These are phyloP conservation scores for Collybiopsis confluens DNA, from an alignment of 768 basidiomycete species.

Conservation along the genomic window DNA sequence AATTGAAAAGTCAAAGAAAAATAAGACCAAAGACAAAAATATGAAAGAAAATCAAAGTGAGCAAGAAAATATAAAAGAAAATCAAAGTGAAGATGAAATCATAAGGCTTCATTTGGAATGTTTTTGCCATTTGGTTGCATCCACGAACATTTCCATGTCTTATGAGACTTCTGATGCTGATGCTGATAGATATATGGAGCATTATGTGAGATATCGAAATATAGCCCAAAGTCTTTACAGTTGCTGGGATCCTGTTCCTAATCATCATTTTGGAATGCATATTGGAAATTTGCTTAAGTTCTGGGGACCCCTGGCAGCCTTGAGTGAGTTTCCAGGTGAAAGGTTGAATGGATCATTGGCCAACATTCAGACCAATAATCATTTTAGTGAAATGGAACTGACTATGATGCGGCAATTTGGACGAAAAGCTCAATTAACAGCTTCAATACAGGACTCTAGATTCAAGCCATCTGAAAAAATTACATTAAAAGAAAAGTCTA, in stretches of 20 bases:
- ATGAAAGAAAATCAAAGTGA: too few species aligned
- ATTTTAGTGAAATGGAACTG: conserved; percentile 14
- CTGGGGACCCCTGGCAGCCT: conserved; percentile 15
- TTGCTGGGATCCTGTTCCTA: conserved; percentile 8
- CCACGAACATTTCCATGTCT: conserved; percentile 13
- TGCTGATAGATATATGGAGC: conserved; percentile 10
- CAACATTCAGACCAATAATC: conserved; percentile 13
- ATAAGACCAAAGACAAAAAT: too few species aligned
- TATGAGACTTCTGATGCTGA: conserved; percentile 13
- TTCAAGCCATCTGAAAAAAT: background rate
- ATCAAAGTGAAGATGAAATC: too few species aligned
- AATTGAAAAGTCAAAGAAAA: conserved; percentile 4
- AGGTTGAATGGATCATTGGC: conserved; percentile 12
- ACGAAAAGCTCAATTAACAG: conserved; percentile 6
- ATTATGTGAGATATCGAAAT: conserved; percentile 8
- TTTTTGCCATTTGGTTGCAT: conserved; percentile 13
- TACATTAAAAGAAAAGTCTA: background rate
- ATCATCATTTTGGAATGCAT: conserved; percentile 16
- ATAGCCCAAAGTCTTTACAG: conserved; percentile 8
- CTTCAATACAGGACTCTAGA: conserved; percentile 3
- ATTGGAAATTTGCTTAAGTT: conserved; percentile 10
- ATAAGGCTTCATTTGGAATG: conserved; percentile 1
- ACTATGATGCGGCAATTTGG: conserved; percentile 12
- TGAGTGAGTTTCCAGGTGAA: conserved; percentile 15
- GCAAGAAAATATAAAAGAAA: too few species aligned